These are phyloP conservation scores for Austroboletus eburneus DNA, from an alignment of 768 basidiomycete genomes.

Conservation along the genomic window DNA sequence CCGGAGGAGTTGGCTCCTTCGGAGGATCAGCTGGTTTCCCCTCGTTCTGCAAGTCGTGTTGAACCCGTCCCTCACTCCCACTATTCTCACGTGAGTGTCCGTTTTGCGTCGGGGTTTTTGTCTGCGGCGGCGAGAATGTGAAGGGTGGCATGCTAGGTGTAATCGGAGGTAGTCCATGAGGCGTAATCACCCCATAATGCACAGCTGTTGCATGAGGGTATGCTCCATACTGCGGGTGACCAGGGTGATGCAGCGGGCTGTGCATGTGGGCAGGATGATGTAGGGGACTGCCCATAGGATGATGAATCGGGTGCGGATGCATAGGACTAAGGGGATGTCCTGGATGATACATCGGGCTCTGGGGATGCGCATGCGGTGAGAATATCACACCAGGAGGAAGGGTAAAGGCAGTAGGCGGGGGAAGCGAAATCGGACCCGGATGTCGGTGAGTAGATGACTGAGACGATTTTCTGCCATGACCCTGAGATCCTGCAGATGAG, in stretches of 20 bases:
- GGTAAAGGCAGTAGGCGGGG: slow-evolving; percentile 49
- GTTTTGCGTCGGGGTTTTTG: slow-evolving; percentile 19
- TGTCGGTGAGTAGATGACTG: slow-evolving; percentile 44
- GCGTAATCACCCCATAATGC: slow-evolving; percentile 48
- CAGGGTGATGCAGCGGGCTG: slow-evolving; percentile 29
- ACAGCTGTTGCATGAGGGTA: slow-evolving; percentile 20
- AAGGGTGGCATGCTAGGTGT: slow-evolving; percentile 99
- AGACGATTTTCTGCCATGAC: slow-evolving; percentile 11
- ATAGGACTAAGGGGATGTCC: slow-evolving; percentile 29
- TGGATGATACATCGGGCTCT: slow-evolving; percentile 39
- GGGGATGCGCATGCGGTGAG: slow-evolving; percentile 32
- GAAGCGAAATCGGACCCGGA: slow-evolving; percentile 68
- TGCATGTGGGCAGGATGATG: slow-evolving; percentile 31
- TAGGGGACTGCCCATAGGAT: slow-evolving; percentile 31
- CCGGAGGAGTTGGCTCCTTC: slow-evolving; percentile 9
- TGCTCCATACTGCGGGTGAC: slow-evolving; percentile 27
- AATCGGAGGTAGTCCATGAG: slow-evolving; percentile 84
- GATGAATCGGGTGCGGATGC: slow-evolving; percentile 34
- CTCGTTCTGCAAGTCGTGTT: slow-evolving; percentile 3
- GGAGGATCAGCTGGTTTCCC: slow-evolving; percentile 1
- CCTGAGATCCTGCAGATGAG: slow-evolving; percentile 11
- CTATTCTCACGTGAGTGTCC: slow-evolving; percentile 4
- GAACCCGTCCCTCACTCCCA: slow-evolving; percentile 1
- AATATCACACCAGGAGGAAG: slow-evolving; percentile 36
- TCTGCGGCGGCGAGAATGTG: slow-evolving; percentile 64